Evolutionary conservation across 441 rosid species (phyloP).

Genomic region (Flueggea neowawraea): DNA sequence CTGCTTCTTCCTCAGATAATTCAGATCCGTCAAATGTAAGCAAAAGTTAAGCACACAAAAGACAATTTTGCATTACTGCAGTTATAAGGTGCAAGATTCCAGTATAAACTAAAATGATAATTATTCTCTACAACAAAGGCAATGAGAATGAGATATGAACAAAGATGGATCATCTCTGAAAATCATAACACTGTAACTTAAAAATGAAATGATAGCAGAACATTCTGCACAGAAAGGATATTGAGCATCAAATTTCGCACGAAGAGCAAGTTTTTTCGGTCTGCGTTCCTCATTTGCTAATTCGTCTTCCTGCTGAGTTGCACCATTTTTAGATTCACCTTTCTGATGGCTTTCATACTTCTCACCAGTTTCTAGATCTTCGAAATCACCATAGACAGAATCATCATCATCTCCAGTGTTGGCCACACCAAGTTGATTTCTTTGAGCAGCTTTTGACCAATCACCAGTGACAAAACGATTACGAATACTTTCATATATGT

Average conservation of each 20-base stretch:
- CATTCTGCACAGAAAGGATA: slow-evolving; percentile 54
- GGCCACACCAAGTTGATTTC: slow-evolving; percentile 40
- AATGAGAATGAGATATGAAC: no score
- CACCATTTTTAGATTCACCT: slow-evolving; percentile 28
- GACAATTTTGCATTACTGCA: slow-evolving; percentile 6
- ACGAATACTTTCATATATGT: slow-evolving; percentile 64
- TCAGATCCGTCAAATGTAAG: slow-evolving; percentile 62
- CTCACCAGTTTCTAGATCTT: slow-evolving; percentile 87
- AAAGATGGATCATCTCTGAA: no score
- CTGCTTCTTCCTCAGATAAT: slow-evolving; percentile 55
- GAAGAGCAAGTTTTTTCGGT: slow-evolving; percentile 74
- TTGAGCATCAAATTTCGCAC: slow-evolving; percentile 75
- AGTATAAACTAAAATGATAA: no score
- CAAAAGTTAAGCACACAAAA: slow-evolving; percentile 47
- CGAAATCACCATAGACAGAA: slow-evolving; percentile 69
- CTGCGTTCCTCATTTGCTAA: slow-evolving; percentile 42
- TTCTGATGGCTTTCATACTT: slow-evolving; percentile 33
- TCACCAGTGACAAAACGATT: slow-evolving; percentile 89
- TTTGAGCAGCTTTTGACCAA: slow-evolving; percentile 74
- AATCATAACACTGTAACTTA: no score
- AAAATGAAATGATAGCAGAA: no score
- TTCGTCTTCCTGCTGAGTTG: slow-evolving; percentile 41
- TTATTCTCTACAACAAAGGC: no score
- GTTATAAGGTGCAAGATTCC: background rate
- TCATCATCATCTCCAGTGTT: slow-evolving; percentile 40